Percentiles rank a stretch among this genome's conserved stretches.
Evolutionary conservation across 2,329 filamentous ascomycete species (phyloP).

Genomic region (Calonectria hongkongensis): DNA sequence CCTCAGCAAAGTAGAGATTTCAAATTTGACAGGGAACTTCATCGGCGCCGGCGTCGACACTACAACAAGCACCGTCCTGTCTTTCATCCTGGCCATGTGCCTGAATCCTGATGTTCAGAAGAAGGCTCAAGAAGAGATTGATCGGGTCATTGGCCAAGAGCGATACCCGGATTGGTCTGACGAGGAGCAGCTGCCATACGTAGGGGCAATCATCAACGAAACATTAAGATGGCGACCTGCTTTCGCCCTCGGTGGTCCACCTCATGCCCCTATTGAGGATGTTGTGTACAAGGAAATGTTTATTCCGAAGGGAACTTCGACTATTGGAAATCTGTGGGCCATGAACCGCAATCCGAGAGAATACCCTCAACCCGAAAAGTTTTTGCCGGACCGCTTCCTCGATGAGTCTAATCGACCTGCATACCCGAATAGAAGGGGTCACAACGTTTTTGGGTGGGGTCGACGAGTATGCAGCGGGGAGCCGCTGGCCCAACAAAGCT

Average conservation of each 20-base stretch:
- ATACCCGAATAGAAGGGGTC: conserved; percentile 36
- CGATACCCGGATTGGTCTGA: conserved; percentile 32
- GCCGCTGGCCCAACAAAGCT: conserved; percentile 31
- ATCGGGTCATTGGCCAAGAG: conserved; percentile 27
- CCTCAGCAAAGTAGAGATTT: conserved; percentile 34
- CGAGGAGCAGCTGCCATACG: conserved; percentile 27
- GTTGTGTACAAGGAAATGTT: conserved; percentile 28
- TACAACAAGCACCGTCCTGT: conserved; percentile 32
- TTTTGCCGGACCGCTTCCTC: conserved; percentile 35
- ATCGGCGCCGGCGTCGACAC: conserved; percentile 39
- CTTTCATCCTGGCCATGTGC: conserved; percentile 36
- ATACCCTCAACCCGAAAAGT: conserved; percentile 31
- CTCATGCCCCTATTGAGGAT: conserved; percentile 32
- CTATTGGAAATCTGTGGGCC: conserved; percentile 35
- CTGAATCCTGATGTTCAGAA: conserved; percentile 29
- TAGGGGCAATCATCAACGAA: conserved; percentile 28
- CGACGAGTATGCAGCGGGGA: conserved; percentile 39
- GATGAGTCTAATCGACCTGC: conserved; percentile 30
- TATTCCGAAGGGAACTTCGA: conserved; percentile 28
- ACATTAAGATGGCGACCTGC: conserved; percentile 36
- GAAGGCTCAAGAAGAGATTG: conserved; percentile 33
- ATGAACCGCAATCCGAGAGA: conserved; percentile 36
- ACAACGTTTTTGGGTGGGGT: conserved; percentile 38
- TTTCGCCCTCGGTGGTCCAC: conserved; percentile 33
- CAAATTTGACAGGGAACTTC: conserved; percentile 37